Conservation (phyloP, 371 early-diverging fungal genomes). For the Mortierella sp. region DNA sequence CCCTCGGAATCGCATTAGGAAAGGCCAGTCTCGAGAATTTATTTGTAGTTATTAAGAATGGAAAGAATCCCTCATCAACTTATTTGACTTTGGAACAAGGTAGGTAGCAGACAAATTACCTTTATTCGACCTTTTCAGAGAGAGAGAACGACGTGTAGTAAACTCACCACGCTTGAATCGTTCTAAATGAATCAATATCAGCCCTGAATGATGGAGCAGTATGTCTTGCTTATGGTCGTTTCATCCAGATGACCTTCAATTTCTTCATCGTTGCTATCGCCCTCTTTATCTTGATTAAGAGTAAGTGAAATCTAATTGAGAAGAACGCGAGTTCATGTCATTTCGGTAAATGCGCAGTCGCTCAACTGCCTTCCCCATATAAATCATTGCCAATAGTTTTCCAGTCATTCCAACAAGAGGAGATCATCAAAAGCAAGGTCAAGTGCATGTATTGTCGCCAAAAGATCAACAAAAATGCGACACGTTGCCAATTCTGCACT, state of each 20-base stretch:
- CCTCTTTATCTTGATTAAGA: slow-evolving; percentile 29
- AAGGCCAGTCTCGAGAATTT: slow-evolving; percentile 40
- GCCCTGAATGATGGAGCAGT: slow-evolving; percentile 46
- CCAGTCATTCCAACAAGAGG: slow-evolving; percentile 49
- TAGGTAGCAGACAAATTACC: not conserved
- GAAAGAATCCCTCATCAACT: slow-evolving; percentile 7
- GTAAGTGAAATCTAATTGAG: slow-evolving; percentile 5
- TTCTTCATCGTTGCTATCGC: slow-evolving; percentile 37
- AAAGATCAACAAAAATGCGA: slow-evolving; percentile 51
- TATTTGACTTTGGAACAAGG: slow-evolving; percentile 47
- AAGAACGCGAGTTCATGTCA: not conserved
- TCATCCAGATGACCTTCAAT: slow-evolving; percentile 41
- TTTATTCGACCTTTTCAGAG: not conserved
- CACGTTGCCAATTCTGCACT: slow-evolving; percentile 48
- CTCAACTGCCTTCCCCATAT: not conserved
- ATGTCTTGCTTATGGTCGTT: slow-evolving; percentile 45
- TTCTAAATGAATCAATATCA: not conserved
- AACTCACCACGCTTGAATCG: not conserved
- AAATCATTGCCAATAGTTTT: slow-evolving; percentile 16
- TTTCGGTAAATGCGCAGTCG: not conserved
- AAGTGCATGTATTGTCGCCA: slow-evolving; percentile 48
- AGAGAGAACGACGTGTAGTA: too few relatives aligned
- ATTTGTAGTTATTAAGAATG: slow-evolving; percentile 45
- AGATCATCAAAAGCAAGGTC: slow-evolving; percentile 52
- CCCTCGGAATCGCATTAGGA: slow-evolving; percentile 42